Evolutionary conservation across 1,139 yeast species (phyloP).

Genomic region (Candida tropicalis): DNA sequence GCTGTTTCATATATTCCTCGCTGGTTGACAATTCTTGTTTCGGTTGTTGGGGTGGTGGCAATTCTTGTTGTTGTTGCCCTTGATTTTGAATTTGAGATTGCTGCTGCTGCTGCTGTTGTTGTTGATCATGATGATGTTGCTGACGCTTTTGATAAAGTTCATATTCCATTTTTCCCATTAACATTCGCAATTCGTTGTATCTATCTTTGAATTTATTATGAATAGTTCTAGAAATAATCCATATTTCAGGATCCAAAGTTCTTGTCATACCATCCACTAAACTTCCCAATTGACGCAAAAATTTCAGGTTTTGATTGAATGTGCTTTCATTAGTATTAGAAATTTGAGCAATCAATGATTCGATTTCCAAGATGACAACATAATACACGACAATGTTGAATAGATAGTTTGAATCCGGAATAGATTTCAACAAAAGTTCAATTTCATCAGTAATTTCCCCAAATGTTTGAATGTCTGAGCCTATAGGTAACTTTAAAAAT

Average conservation of each 20-base stretch:
- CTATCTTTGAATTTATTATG: constrained; percentile 9
- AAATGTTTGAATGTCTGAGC: constrained; percentile 8
- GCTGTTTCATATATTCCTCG: no score
- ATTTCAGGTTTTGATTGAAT: neutral
- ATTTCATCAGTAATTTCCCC: constrained; percentile 13
- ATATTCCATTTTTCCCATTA: constrained; percentile 5
- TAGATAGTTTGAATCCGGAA: constrained; percentile 7
- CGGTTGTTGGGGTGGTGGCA: no score
- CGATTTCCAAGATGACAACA: constrained; percentile 10
- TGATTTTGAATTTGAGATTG: constrained; percentile 3
- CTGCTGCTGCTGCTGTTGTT: neutral
- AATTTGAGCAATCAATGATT: constrained; percentile 9
- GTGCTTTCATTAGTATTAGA: constrained; percentile 3
- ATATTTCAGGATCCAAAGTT: constrained; percentile 11
- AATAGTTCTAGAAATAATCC: constrained; percentile 12
- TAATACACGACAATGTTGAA: constrained; percentile 13
- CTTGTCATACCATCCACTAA: constrained; percentile 8
- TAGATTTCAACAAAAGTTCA: constrained; percentile 8
- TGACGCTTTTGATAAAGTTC: neutral
- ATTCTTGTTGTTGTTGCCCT: constrained; percentile 2
- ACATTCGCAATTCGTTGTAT: constrained; percentile 1
- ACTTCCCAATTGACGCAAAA: constrained; percentile 10
- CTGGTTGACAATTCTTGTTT: no score
- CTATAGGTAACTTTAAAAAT: constrained; percentile 12
- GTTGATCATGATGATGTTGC: neutral